These are phyloP conservation scores for Coemansia sp. DNA, from an alignment of 192 early-diverging fungal species.

Conservation along the genomic window DNA sequence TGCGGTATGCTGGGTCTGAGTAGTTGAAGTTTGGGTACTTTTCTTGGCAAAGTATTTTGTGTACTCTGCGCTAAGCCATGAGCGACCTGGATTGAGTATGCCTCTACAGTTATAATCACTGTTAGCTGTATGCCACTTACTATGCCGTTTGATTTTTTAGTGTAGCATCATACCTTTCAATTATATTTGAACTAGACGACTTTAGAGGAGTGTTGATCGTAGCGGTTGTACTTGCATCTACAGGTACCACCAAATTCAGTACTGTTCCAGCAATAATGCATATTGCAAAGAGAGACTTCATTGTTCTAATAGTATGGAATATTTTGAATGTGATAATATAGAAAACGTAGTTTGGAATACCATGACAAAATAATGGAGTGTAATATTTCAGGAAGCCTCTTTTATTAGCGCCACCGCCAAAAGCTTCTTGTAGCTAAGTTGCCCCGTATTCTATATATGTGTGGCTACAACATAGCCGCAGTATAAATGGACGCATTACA, in stretches of 20 bases:
- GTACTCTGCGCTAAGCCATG: constrained; percentile 8
- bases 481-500: neutral
- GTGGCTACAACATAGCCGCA: neutral
- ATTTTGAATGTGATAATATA: neutral
- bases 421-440: neutral
- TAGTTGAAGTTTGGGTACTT: no score
- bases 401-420: neutral
- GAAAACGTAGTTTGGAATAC: neutral
- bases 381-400: neutral
- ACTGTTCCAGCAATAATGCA: neutral
- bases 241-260: neutral
- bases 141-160: neutral
- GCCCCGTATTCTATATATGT: neutral
- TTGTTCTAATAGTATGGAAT: neutral
- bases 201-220: constrained; percentile 1
- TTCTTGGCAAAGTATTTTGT: constrained; percentile 1
- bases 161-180: neutral
- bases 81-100: neutral
- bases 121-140: neutral
- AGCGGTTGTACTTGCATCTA: neutral
- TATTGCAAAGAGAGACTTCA: neutral
- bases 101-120: neutral
- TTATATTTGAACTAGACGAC: constrained; percentile 5
- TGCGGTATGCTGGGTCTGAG: no score
- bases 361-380: no score